Base-by-base conservation (phyloP, 2,329 filamentous ascomycete species). In the Xylariaceae sp. region DNA sequence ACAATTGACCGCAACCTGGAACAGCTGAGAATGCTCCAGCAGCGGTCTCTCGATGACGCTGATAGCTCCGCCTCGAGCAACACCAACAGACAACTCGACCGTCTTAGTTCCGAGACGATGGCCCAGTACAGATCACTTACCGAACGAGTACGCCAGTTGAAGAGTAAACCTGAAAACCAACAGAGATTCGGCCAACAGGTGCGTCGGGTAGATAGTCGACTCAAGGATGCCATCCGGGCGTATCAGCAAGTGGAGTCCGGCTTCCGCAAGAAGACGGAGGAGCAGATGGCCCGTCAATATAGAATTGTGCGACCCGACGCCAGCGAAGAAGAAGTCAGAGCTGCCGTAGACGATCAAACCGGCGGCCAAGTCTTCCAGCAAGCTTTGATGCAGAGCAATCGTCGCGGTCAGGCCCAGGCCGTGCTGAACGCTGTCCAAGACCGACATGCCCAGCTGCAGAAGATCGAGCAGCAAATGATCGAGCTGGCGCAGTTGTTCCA, bases 391-490 rank as follows among this genome's bases (percentile, higher is more conserved):
- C 86, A 88, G 77, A 90, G 87, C 73, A 89, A 89, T 75, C 88
- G 91, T 69, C 86, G 87, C 71, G 91, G 92, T 46, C 90, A 96
- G 74, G 91, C 92, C 37, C 87, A 89, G 63, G 86, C 87, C 33
- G 91, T 92, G 31, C 82, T 96, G 53, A 85, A 84, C 65, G 91
- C 91, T 64, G 92, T 96, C 31, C 85, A 89, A 74, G 86, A 90
- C 69, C 89, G 95, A 65, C 92, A 96, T 74, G 86, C 86, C 49
- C 92, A 91, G 37, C 90, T 99, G 65, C 86, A 92, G 76, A 94
- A 96, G 82, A 96, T 98, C 70, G 92, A 96, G 79, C 82, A 85
- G 71, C 90, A 96, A 72, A 90, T 98, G 84, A 86, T 91, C 9
- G 90, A 96, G 75, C 81, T 99, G 54, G 86, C 90, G 5, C 86